Base-by-base conservation (phyloP, 768 basidiomycete genomes). In the Gymnopilus dilepis region DNA sequence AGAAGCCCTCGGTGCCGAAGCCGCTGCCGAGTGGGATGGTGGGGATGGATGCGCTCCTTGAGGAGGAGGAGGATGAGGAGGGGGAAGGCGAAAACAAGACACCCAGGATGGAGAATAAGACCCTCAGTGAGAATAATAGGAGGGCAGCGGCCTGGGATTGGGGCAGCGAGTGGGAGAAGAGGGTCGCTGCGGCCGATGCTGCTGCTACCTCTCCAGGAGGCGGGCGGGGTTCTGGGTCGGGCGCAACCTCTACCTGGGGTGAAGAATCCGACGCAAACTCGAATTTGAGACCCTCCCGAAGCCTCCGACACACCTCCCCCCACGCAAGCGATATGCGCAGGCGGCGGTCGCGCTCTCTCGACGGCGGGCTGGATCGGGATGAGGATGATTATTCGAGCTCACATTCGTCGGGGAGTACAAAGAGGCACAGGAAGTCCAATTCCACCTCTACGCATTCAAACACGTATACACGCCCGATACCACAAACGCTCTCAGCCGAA, bases 11-110 rank as follows among this genome's bases (percentile, higher is more conserved):
- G 8, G 17, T 33, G 8, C 51, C 52, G 19, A 62, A 56, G 31
- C 55, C 64, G 11, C 60, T 59, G 15, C 66, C 59, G 45, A 69
- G 58, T 22, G 61, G 63, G 42, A 68, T 65, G 63, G 66, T 67
- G 38, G 66, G 56, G 19, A 72, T 73, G 72, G 62, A 67, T 33
- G 70, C 68, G 17, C 50, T 73, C 4, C n/a, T 69, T 42, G 72
- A 73, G 55, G 70, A 71, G 41, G 70, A 71, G 21, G 72, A 73
- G 56, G 72, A 37, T 40, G 72, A 73, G 48, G 70, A 71, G 41
- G 70, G 70, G 26, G 72, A 73, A 59, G 72, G 33, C 6, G 33
- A 12, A 12, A 34, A 6, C 6, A 70, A 0, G 68, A 59, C 61
- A 19, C 63, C 65, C 15, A 52, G 59, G 15, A 68, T 65, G 66